Percentiles rank a stretch among this genome's conserved stretches.
Conservation (phyloP, 208 protist genomes). For the Trypanosoma melophagium region DNA sequence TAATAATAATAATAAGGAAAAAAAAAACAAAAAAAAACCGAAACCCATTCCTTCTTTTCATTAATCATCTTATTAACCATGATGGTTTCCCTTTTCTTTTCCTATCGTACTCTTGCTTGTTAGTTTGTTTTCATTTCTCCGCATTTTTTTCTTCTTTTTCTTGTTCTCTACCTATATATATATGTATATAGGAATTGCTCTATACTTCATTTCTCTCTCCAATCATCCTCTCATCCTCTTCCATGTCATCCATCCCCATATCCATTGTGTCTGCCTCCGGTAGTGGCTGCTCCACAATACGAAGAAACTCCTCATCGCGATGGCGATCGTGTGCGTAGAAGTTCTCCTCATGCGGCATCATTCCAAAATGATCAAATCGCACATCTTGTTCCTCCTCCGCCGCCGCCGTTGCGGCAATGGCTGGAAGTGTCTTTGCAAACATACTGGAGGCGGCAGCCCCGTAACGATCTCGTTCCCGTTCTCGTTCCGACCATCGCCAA, state of each 20-base stretch:
- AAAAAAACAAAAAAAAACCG: neutral
- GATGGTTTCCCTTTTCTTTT: neutral
- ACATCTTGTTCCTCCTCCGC: neutral
- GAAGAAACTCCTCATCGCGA: constrained; percentile 73
- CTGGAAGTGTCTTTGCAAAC: constrained; percentile 22
- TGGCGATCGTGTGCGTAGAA: constrained; percentile 66
- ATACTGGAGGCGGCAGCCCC: constrained; percentile 54
- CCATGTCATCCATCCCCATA: constrained; percentile 29
- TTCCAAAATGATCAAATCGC: too few species aligned
- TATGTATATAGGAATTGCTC: neutral
- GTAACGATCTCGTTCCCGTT: constrained; percentile 77
- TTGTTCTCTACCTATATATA: neutral
- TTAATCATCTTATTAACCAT: too few species aligned
- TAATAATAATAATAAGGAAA: constrained; percentile 1
- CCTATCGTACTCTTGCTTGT: neutral
- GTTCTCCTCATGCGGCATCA: constrained; percentile 29
- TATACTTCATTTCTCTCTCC: neutral
- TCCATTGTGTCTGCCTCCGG: constrained; percentile 57
- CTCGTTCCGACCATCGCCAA: constrained; percentile 81
- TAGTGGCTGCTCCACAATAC: constrained; percentile 50
- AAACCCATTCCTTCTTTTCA: too few species aligned
- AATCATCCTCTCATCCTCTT: neutral
- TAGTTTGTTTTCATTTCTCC: neutral
- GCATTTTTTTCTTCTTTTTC: neutral
- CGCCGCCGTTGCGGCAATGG: neutral